Evolutionary conservation across 1,139 yeast species (phyloP).

Genomic region (Blastobotrys buckinghamii): DNA sequence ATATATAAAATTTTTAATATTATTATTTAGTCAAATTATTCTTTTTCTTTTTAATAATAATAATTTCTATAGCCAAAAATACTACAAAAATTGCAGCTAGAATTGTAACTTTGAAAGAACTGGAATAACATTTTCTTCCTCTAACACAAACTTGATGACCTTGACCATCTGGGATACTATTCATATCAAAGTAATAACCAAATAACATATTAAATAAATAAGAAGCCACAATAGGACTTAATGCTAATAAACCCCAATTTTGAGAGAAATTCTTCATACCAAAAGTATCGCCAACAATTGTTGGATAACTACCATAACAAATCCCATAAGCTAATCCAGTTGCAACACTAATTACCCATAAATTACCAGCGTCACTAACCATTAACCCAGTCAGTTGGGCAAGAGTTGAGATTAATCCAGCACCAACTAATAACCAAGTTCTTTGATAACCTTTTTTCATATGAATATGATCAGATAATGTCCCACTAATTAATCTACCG

Average conservation of each 20-base stretch:
- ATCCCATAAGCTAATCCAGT: slow-evolving; percentile 79
- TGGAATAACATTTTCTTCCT: slow-evolving; percentile 23
- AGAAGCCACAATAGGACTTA: slow-evolving; percentile 36
- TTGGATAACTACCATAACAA: slow-evolving; percentile 75
- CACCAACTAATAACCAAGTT: slow-evolving; percentile 58
- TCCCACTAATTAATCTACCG: slow-evolving; percentile 67
- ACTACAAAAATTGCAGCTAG: slow-evolving; percentile 18
- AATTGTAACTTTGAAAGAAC: slow-evolving; percentile 22
- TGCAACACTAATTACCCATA: slow-evolving; percentile 50
- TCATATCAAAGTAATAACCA: slow-evolving; percentile 34
- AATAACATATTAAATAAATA: slow-evolving; percentile 36
- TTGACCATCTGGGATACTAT: slow-evolving; percentile 22
- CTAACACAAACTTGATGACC: slow-evolving; percentile 20
- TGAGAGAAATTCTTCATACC: slow-evolving; percentile 69
- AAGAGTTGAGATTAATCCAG: slow-evolving; percentile 36
- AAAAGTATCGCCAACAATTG: slow-evolving; percentile 70
- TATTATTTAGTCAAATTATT: too few relatives aligned
- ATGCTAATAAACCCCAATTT: slow-evolving; percentile 65
- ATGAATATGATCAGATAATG: slow-evolving; percentile 55
- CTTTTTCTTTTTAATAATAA: slow-evolving; percentile 1
- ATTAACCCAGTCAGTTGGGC: slow-evolving; percentile 34
- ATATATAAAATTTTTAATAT: too few relatives aligned
- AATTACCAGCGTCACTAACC: slow-evolving; percentile 33
- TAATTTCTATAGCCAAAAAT: slow-evolving; percentile 13
- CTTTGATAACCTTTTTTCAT: slow-evolving; percentile 50